These are phyloP conservation scores for Leishmania tarentolae DNA, from an alignment of 208 protist species.

Conservation along the genomic window DNA sequence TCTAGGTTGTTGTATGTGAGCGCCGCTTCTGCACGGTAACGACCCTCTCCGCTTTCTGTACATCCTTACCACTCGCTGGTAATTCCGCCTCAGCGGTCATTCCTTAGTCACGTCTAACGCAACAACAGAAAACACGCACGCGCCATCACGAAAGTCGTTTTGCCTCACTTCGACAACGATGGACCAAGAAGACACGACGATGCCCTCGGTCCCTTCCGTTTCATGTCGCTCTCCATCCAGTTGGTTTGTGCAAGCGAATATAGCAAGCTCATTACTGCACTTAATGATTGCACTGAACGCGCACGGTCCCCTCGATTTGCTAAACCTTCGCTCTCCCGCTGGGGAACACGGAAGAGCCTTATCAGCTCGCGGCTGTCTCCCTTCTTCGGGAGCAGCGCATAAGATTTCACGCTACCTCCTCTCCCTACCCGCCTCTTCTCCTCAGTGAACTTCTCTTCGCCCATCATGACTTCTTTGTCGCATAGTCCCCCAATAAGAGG, in stretches of 20 bases:
- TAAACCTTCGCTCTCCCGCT: not conserved
- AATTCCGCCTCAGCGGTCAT: not conserved
- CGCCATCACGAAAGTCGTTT: not conserved
- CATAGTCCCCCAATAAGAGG: not conserved
- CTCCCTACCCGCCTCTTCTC: not conserved
- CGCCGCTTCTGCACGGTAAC: not conserved
- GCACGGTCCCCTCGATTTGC: not conserved
- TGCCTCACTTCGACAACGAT: not conserved
- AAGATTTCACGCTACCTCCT: not conserved
- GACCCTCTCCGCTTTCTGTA: not conserved
- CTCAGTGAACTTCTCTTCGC: not conserved
- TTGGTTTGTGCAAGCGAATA: not conserved
- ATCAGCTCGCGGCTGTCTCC: not conserved
- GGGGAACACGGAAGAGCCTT: not conserved
- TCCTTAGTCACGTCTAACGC: not conserved
- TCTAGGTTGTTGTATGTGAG: not conserved
- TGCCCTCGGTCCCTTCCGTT: not conserved
- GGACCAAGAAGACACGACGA: not conserved
- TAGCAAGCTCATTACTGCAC: not conserved
- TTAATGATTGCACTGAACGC: not conserved
- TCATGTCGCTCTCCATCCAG: not conserved
- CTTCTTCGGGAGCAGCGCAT: not conserved
- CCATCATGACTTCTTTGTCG: slow-evolving; percentile 1
- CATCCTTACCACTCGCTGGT: not conserved
- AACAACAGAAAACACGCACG: too few relatives aligned